Evolutionary conservation across 2,329 filamentous ascomycete species (phyloP).

Genomic region (Oidium heveae): DNA sequence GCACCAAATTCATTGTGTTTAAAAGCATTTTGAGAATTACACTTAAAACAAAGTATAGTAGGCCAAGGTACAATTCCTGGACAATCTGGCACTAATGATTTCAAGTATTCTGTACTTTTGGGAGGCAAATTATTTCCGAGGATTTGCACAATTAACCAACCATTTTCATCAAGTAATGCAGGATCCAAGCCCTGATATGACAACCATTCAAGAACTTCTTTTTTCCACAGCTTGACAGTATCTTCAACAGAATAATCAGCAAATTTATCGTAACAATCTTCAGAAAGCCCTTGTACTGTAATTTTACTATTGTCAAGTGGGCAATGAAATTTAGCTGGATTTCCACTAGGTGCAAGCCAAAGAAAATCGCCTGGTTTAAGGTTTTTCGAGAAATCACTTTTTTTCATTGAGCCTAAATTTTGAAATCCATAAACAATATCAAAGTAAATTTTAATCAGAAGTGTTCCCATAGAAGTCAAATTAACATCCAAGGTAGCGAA

Average conservation of each 20-base stretch:
- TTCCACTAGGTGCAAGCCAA: slow-evolving; percentile 13
- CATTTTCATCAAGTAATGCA: slow-evolving; percentile 9
- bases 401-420: slow-evolving; percentile 3
- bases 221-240: slow-evolving; percentile 11
- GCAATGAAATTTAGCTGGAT: slow-evolving; percentile 11
- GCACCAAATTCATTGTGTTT: slow-evolving; percentile 3
- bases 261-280: not conserved
- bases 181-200: slow-evolving; percentile 11
- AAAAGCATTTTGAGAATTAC: not conserved
- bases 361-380: slow-evolving; percentile 8
- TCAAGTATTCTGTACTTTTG: slow-evolving; percentile 7
- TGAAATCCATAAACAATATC: slow-evolving; percentile 9
- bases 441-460: slow-evolving; percentile 13
- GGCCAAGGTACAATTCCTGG: slow-evolving; percentile 14
- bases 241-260: slow-evolving; percentile 4
- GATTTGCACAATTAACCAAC: slow-evolving; percentile 14
- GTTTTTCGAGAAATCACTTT: slow-evolving; percentile 1
- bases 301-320: slow-evolving; percentile 6
- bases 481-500: slow-evolving; percentile 13
- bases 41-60: slow-evolving; percentile 12
- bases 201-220: slow-evolving; percentile 14
- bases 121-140: slow-evolving; percentile 7
- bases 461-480: slow-evolving; percentile 12
- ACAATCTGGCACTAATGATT: slow-evolving; percentile 7
- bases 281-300: not conserved